phyloP scores from a whole-genome alignment of 192 early-diverging fungal genomes.

The Coemansia sp. region DNA sequence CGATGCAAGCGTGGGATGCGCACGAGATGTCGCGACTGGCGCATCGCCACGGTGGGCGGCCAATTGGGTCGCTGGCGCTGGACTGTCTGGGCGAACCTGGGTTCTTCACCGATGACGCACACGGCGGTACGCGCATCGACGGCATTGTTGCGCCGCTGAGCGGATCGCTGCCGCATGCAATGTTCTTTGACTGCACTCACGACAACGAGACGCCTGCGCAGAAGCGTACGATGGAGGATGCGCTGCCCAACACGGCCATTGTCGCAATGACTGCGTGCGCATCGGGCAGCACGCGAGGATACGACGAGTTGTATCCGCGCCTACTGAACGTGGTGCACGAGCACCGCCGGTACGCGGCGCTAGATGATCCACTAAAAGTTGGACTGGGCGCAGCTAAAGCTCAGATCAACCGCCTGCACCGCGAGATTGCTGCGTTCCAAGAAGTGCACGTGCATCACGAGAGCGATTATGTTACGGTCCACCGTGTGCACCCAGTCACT shows the following conservation, averaged over 20 bases:
- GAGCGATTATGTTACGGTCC: constrained; percentile 89
- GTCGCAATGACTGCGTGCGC: constrained; percentile 90
- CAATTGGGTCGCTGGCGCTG: constrained; percentile 83
- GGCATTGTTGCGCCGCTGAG: constrained; percentile 68
- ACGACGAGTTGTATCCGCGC: constrained; percentile 90
- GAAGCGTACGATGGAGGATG: constrained; percentile 85
- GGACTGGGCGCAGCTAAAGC: constrained; percentile 70
- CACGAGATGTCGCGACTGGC: constrained; percentile 85
- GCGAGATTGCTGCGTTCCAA: constrained; percentile 77
- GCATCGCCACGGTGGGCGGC: constrained; percentile 89
- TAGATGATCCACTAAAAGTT: constrained; percentile 56
- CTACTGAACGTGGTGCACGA: constrained; percentile 89
- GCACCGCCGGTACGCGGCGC: constrained; percentile 68
- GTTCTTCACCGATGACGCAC: constrained; percentile 45
- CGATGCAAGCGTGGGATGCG: constrained; percentile 96
- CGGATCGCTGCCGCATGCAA: constrained; percentile 83
- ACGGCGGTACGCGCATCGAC: constrained; percentile 44
- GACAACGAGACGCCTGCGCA: constrained; percentile 97
- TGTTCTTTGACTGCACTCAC: constrained; percentile 99
- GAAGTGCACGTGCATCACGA: constrained; percentile 98
- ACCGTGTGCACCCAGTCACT: constrained; percentile 86
- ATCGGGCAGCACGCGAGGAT: constrained; percentile 95
- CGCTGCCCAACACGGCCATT: constrained; percentile 87
- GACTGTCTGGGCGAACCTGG: constrained; percentile 60
- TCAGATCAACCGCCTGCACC: constrained; percentile 73